Base-by-base conservation (phyloP, 371 early-diverging fungal species). In the Furculomyces boomerangus region DNA sequence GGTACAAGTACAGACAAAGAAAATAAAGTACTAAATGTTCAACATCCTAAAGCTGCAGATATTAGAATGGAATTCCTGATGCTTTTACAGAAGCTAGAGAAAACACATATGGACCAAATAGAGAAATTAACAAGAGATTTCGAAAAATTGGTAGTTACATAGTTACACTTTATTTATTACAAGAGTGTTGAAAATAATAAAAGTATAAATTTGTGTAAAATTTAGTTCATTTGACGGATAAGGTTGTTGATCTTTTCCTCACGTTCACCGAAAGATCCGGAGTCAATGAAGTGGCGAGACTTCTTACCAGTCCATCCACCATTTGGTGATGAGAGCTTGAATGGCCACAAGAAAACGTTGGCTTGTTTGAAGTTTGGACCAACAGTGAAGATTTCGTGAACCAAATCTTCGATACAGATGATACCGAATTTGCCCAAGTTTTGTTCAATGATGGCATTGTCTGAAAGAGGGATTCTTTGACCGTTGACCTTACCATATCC, bases 321-420 rank as follows among this genome's bases (percentile, higher is more conserved):
- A 66, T 76, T 93, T 66, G 99, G 99, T 82, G 88, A 89, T 66
- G 87, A 88, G 60, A 99, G 84, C 80, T 90, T 90, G 88, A 99
- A 97, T 68, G 99, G 93, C 93, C 96, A 96, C 69, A 99, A 75
- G 83, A 98, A 99, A 84, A 88, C 91, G 83, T 87, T 90, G 70
- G 90, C 98, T 66, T 80, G 79, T 79, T 92, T 93, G 80, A 94
- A 93, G 84, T 94, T 73, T 56, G 96, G 93, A 53, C 96, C 96
- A 63, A 97, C 98, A 54, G 97, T 93, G 82, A 77, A 88, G 73
- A 99, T 93, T 77, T 96, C 96, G 81, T 99, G 92, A 65, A 99
- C 85, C 59, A 99, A 74, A 65, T 99, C 99, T 78, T 99, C 99
- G 60, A 99, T 73, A 71, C 98, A 99, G 77, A 93, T 83, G 75